Conservation (phyloP, 371 early-diverging fungal species). For the Rhizopus arrhizus region DNA sequence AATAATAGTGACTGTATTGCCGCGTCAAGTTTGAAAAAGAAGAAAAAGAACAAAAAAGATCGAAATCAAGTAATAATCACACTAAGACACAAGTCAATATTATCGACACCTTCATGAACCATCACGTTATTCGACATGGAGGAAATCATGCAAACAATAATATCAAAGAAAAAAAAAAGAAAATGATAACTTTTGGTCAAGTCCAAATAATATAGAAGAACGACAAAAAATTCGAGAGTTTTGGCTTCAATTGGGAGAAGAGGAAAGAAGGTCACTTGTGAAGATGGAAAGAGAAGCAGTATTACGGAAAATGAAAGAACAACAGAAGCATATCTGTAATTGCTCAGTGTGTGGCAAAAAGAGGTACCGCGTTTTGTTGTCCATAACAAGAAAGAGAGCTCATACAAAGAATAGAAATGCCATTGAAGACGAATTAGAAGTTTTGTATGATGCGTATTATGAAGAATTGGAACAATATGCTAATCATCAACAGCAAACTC, state of each 20-base stretch:
- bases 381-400: conserved; percentile 19
- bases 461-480: conserved; percentile 89
- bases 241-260: conserved; percentile 86
- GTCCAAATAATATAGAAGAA: conserved; percentile 76
- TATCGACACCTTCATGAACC: conserved; percentile 33
- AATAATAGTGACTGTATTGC: conserved; percentile 13
- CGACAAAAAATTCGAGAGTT: conserved; percentile 84
- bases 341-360: conserved; percentile 89
- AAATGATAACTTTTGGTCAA: conserved; percentile 66
- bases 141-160: conserved; percentile 11
- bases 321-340: conserved; percentile 87
- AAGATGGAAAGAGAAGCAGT: conserved; percentile 91
- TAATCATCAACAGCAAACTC: conserved; percentile 69
- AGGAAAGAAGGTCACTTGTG: conserved; percentile 82
- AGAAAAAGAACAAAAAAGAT: conserved; percentile 13
- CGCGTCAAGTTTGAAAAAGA: conserved; percentile 17
- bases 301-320: conserved; percentile 89
- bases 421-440: conserved; percentile 89
- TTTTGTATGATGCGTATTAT: conserved; percentile 90
- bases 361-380: conserved; percentile 48
- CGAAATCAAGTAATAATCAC: conserved; percentile 18
- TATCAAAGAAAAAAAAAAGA: conserved; percentile 10
- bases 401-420: conserved; percentile 62
- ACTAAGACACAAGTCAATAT: conserved; percentile 20
- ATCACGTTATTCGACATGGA: conserved; percentile 27